Base-by-base conservation (phyloP, 2,329 filamentous ascomycete genomes). In the Aspergillus neotritici region DNA sequence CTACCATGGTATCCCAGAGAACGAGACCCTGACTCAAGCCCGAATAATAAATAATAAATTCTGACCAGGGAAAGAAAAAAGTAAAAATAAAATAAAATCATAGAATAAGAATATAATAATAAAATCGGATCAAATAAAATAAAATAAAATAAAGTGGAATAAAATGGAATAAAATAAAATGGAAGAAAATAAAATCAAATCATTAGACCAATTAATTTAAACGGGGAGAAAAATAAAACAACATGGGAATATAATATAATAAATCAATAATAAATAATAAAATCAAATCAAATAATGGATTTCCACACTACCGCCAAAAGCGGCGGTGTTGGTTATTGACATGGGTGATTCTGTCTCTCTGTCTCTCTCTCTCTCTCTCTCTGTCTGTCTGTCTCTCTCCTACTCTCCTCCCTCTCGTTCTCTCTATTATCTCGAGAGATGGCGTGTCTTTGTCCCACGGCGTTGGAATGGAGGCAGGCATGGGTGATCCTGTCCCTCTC, bases 11-110 rank as follows among this genome's bases (percentile, higher is more conserved):
- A 43, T 37, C 17, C 41, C 41, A 47, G 54, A 51, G 48, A 51
- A 51, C 55, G 56, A 61, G 55, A 55, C 42, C 46, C 43, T 45
- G 43, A 45, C 15, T 37, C 31, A 39, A 30, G 38, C 43, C 40
- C 31, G 34, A 38, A 21, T 30, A 31, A 39, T 13, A 35, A 25
- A 28, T 9, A 14, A 15, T 15, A 11, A 4, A 37, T 30, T 16
- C n/a, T 30, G 2, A 4, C 5, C 9, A 38, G 30, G 14, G 30
- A 37, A 29, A 37, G 30, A 30, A 37, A 28, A 37, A 29, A 37
- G 15, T n/a, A 37, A 29, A 29, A 37, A 37, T 9, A 29, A 9
- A 37, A 13, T 9, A 6, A 21, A 25, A 25, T 25, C n/a, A 36
- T 3, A 36, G 8, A 25, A 21, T n/a, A n/a, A n/a, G n/a, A 31